A percentile compares a stretch with the other conserved stretches of the same genome.
These are phyloP conservation scores for Anthracocystis setariae DNA, from an alignment of 1,284 basidiomycete species.

Conservation along the genomic window DNA sequence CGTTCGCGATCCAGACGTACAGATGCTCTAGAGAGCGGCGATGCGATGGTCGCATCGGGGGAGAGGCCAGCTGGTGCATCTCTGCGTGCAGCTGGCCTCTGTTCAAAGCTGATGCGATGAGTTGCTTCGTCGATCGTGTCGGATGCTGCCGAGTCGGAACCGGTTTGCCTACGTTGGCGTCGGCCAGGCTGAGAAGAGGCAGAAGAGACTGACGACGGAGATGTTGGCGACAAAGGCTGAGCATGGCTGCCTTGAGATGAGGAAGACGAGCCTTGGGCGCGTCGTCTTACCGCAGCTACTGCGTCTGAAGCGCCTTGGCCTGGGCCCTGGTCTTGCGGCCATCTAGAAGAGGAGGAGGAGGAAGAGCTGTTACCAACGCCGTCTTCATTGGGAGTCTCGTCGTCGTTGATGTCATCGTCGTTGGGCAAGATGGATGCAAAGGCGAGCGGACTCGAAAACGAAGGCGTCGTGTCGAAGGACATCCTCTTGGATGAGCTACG, in stretches of 20 bases:
- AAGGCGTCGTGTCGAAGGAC: slow-evolving; percentile 58
- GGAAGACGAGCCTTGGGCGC: slow-evolving; percentile 18
- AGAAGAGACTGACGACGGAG: slow-evolving; percentile 35
- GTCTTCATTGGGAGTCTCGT: slow-evolving; percentile 22
- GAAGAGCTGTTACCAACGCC: slow-evolving; percentile 4
- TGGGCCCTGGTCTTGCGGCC: neutral
- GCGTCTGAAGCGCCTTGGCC: slow-evolving; percentile 11
- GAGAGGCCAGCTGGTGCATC: slow-evolving; percentile 8
- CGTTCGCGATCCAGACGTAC: slow-evolving; percentile 33
- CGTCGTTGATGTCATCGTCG: slow-evolving; percentile 48
- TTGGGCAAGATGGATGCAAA: slow-evolving; percentile 57
- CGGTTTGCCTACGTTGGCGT: slow-evolving; percentile 24
- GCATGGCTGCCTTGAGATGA: slow-evolving; percentile 28
- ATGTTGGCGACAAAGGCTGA: slow-evolving; percentile 29
- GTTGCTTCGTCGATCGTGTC: slow-evolving; percentile 20
- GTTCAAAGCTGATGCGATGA: slow-evolving; percentile 17
- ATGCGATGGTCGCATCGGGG: slow-evolving; percentile 12
- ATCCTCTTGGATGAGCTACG: slow-evolving; percentile 48
- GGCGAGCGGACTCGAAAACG: slow-evolving; percentile 65
- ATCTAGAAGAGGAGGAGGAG: slow-evolving; percentile 5
- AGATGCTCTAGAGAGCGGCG: slow-evolving; percentile 18
- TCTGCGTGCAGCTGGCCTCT: slow-evolving; percentile 14
- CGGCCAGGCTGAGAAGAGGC: slow-evolving; percentile 18
- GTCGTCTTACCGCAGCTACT: slow-evolving; percentile 10
- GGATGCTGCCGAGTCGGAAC: slow-evolving; percentile 29